phyloP scores from a whole-genome alignment of 75 land plant species.

The Sequoiadendron giganteum region DNA sequence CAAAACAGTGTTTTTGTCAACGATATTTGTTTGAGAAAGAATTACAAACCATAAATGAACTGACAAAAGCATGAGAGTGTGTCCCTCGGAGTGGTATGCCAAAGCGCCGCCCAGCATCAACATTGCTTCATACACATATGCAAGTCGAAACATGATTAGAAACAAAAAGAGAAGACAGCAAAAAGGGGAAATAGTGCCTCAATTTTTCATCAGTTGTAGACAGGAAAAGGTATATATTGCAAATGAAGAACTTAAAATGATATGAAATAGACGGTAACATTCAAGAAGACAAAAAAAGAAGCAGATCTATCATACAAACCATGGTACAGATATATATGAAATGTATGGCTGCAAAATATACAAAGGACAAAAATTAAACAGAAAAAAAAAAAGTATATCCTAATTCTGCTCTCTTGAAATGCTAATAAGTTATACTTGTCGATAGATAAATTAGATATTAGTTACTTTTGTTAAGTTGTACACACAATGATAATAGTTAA shows the following conservation, averaged over 20 bases:
- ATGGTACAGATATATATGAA: not conserved
- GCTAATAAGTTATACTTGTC: not conserved
- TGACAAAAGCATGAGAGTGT: constrained; percentile 97
- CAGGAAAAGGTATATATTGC: not conserved
- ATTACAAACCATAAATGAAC: constrained; percentile 84
- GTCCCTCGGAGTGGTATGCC: constrained; percentile 98
- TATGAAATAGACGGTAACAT: not conserved
- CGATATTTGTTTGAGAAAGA: not conserved
- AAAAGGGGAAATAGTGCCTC: not conserved
- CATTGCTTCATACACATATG: constrained; percentile 56
- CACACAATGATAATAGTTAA: too few species aligned
- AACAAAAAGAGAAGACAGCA: not conserved
- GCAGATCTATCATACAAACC: not conserved
- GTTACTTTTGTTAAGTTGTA: too few species aligned
- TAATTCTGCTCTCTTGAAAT: not conserved
- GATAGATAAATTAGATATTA: too few species aligned
- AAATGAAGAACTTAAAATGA: not conserved
- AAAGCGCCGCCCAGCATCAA: constrained; percentile 85
- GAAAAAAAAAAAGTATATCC: not conserved
- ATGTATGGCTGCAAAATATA: not conserved
- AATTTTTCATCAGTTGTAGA: not conserved
- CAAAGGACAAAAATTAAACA: not conserved
- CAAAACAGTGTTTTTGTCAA: not conserved
- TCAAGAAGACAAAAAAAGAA: not conserved
- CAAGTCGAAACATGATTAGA: not conserved